These are phyloP conservation scores for Choiromyces venosus DNA, from an alignment of 495 filamentous ascomycete genomes.

Conservation along the genomic window DNA sequence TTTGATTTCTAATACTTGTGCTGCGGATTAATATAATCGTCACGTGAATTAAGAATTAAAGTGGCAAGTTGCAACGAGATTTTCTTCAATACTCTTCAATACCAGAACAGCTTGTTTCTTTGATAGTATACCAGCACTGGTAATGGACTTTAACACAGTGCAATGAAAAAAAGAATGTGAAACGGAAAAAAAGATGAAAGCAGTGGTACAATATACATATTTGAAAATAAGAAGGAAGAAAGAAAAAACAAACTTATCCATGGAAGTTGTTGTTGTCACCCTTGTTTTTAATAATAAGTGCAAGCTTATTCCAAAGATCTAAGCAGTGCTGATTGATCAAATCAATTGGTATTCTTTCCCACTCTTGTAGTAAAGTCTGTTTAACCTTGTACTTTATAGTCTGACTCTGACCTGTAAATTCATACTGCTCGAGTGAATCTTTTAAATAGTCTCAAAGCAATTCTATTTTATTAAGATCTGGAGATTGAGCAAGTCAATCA, in stretches of 20 bases:
- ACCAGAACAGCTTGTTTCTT: no score
- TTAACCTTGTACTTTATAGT: neutral
- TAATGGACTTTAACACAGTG: no score
- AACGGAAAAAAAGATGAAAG: no score
- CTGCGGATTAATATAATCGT: no score
- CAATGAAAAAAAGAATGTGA: no score
- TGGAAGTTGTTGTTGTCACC: conserved; percentile 12
- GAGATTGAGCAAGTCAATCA: conserved; percentile 13
- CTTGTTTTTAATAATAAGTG: conserved; percentile 12
- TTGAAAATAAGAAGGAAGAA: no score
- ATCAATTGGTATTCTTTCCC: conserved; percentile 2
- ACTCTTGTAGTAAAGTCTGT: neutral
- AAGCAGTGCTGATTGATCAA: conserved; percentile 4
- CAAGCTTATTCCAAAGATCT: conserved; percentile 1
- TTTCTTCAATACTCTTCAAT: no score
- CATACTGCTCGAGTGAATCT: conserved; percentile 2
- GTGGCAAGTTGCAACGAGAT: no score
- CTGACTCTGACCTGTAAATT: conserved; percentile 1
- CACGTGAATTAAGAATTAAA: no score
- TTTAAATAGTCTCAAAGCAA: conserved; percentile 2
- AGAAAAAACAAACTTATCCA: neutral
- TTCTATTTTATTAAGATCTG: conserved; percentile 18
- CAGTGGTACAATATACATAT: no score
- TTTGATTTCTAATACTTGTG: no score
- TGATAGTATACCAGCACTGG: no score